Base-by-base conservation (phyloP, 78 protist species). In the Cyanophora paradoxa region DNA sequence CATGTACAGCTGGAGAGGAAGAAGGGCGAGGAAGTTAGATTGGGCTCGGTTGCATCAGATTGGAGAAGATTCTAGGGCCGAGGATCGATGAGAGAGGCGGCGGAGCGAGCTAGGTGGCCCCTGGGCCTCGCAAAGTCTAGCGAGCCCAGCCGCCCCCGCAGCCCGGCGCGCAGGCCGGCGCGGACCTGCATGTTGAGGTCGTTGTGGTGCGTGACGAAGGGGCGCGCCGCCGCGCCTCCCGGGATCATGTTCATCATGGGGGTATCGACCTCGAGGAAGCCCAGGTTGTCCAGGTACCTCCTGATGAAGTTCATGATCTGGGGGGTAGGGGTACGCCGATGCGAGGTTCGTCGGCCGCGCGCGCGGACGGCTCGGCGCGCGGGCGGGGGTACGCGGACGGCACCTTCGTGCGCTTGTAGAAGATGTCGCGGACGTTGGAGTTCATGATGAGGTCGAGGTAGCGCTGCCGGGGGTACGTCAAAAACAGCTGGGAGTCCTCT, bases 191-290 rank as follows among this genome's bases (percentile, higher is more conserved):
- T 74, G 80, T 92, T 77, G 62, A 97, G 89, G 50, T 90, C 94
- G 85, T 98, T 97, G 92, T 97, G 99, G 83, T 90, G 86, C 24
- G 99, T 97, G 66, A 76, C 58, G 85, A 98, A 98, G n/a, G 99
- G 99, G 50, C 86, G 84, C 48, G 99, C 99, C 3, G 98, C 67
- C 14, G 99, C 99, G 56, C 99, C 99, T 40, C 99, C 99, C 10
- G 97, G 86, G 46, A 94, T 85, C 92, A 76, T 79, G 88, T 92
- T 92, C 90, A 97, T 77, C 94, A 96, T 90, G 37, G 99, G 99
- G 6, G 99, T 97, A 79, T 95, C 99, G 26, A 97, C 94, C 33
- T 76, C 79, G 4, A 50, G 0, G 52, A 77, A 65, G 65, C 44
- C 50, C 48, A 41, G 70, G 50, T 44, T 61, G 82, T 78, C 79